These are phyloP conservation scores for Pythium pyrilobum DNA, from an alignment of 352 stramenopile genomes.

Conservation along the genomic window DNA sequence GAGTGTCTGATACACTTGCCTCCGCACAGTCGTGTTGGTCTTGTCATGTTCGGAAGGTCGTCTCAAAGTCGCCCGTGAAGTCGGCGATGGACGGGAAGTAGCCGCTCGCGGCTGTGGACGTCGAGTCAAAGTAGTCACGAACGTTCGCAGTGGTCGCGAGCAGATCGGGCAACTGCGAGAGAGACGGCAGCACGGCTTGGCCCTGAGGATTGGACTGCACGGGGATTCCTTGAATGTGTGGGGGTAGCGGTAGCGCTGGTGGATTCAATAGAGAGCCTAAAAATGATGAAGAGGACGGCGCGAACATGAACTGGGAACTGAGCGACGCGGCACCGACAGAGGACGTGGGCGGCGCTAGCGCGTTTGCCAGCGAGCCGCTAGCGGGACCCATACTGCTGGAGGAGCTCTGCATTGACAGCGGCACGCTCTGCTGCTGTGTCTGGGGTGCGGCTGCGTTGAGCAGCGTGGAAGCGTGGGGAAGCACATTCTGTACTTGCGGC, in stretches of 20 bases:
- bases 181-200: constrained; percentile 32
- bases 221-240: background rate
- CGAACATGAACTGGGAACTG: constrained; percentile 2
- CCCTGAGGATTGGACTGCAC: background rate
- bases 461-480: constrained; percentile 21
- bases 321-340: background rate
- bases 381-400: background rate
- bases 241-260: constrained; percentile 27
- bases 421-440: too few relatives aligned
- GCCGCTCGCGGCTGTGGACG: constrained; percentile 23
- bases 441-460: constrained; percentile 4
- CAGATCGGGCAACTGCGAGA: constrained; percentile 61
- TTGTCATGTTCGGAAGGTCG: constrained; percentile 40
- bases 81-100: constrained; percentile 53
- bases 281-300: constrained; percentile 2
- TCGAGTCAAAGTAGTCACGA: constrained; percentile 52
- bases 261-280: constrained; percentile 29
- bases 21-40: too few relatives aligned
- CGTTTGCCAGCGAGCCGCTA: background rate
- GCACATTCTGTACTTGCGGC: constrained; percentile 21
- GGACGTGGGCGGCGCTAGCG: background rate
- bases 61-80: constrained; percentile 34
- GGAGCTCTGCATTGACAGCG: too few relatives aligned
- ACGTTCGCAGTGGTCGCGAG: constrained; percentile 27
- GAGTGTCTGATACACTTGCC: too few relatives aligned